phyloP scores from a whole-genome alignment of 805 yeast genomes.

The Lachancea quebecensis region DNA sequence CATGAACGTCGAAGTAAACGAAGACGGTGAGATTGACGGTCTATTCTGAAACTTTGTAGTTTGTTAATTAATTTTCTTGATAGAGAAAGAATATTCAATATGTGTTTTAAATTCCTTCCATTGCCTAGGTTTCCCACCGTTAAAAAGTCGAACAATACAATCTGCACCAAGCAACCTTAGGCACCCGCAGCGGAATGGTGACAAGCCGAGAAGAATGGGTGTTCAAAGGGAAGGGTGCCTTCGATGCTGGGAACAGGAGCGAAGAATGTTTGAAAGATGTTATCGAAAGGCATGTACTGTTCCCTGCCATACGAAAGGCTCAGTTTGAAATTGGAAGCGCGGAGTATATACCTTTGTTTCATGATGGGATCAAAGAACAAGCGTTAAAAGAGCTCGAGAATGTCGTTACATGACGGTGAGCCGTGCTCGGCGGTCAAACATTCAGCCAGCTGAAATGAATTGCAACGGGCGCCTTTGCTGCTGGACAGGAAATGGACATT shows the following conservation, averaged over 20 bases:
- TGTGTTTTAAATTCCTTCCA: neutral
- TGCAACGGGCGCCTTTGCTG: no score
- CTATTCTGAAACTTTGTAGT: conserved; percentile 45
- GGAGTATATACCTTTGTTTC: conserved; percentile 25
- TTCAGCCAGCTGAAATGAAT: no score
- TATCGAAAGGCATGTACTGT: conserved; percentile 13
- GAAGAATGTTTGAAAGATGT: neutral
- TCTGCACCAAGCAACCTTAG: no score
- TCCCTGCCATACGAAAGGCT: conserved; percentile 19
- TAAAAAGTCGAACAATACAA: neutral
- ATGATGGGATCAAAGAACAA: conserved; percentile 17
- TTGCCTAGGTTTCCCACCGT: neutral
- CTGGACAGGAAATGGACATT: no score
- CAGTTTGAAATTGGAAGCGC: conserved; percentile 22
- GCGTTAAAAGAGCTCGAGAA: neutral
- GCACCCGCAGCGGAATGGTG: no score
- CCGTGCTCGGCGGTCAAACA: neutral
- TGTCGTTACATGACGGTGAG: no score
- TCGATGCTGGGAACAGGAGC: no score
- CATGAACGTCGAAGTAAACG: conserved; percentile 91
- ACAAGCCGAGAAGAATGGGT: no score
- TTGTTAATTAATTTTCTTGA: neutral
- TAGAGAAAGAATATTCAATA: neutral
- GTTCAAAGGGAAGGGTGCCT: no score
- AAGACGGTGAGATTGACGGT: conserved; percentile 89